Conservation (phyloP, 192 early-diverging fungal species). For the Coemansia sp. region DNA sequence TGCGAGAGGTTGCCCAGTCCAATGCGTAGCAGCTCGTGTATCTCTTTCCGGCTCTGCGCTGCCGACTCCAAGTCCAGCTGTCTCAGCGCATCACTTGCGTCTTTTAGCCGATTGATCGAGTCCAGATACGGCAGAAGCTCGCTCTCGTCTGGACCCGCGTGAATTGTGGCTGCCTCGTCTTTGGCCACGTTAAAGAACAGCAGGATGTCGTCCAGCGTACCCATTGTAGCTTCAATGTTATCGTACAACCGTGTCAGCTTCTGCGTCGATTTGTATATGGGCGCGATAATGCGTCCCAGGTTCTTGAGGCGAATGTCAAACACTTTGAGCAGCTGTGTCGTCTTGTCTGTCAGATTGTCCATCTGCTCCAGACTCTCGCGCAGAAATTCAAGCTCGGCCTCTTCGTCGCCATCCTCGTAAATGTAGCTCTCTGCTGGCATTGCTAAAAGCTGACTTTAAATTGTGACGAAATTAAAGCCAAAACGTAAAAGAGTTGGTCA, state of each 20-base stretch:
- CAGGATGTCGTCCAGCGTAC: constrained; percentile 50
- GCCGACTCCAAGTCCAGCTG: constrained; percentile 51
- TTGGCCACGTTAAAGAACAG: constrained; percentile 54
- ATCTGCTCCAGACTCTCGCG: constrained; percentile 58
- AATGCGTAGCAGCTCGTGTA: constrained; percentile 47
- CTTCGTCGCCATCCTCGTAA: constrained; percentile 51
- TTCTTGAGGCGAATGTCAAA: constrained; percentile 56
- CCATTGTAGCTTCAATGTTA: constrained; percentile 50
- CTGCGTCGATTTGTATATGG: constrained; percentile 55
- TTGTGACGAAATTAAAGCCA: neutral
- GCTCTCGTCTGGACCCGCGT: constrained; percentile 48
- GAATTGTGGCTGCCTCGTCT: constrained; percentile 50
- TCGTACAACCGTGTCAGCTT: constrained; percentile 49
- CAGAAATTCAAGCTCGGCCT: constrained; percentile 54
- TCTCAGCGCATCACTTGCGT: constrained; percentile 50
- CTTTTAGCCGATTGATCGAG: constrained; percentile 55
- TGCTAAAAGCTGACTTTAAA: neutral
- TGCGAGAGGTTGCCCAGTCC: constrained; percentile 55
- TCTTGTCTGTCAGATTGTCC: constrained; percentile 54
- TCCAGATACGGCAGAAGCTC: constrained; percentile 56
- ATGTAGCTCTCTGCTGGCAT: constrained; percentile 42
- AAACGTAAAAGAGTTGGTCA: neutral
- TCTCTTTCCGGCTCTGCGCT: constrained; percentile 45
- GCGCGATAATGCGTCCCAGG: constrained; percentile 49
- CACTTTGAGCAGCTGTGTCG: constrained; percentile 48